Percentiles rank a stretch among this genome's conserved stretches.
Evolutionary conservation across 805 yeast species (phyloP).

Genomic region (Candida nonsorbophila): DNA sequence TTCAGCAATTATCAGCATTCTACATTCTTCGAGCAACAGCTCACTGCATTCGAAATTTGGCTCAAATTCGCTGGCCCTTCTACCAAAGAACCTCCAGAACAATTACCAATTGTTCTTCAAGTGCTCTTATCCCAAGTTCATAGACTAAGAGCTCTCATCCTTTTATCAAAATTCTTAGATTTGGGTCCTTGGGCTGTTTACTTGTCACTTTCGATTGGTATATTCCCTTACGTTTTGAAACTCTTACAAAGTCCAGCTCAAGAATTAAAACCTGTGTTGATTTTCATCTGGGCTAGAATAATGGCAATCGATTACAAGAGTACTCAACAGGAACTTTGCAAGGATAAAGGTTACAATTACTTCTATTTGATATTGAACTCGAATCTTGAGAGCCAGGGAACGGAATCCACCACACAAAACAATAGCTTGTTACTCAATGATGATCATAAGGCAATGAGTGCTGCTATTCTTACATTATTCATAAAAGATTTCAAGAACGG

Average conservation of each 20-base stretch:
- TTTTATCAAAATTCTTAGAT: constrained; percentile 82
- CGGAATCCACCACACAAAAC: constrained; percentile 18
- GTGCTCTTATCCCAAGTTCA: constrained; percentile 92
- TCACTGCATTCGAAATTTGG: constrained; percentile 97
- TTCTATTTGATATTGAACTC: constrained; percentile 72
- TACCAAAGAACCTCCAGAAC: constrained; percentile 86
- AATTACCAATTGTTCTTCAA: constrained; percentile 88
- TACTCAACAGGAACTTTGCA: constrained; percentile 87
- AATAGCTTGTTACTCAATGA: constrained; percentile 46
- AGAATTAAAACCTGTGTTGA: constrained; percentile 87
- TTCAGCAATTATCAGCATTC: constrained; percentile 70
- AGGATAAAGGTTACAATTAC: constrained; percentile 86
- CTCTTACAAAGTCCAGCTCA: constrained; percentile 92
- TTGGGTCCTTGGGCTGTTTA: constrained; percentile 98
- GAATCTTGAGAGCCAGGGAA: constrained; percentile 26
- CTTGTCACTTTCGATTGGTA: constrained; percentile 86
- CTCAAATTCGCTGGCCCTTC: constrained; percentile 79
- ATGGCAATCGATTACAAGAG: constrained; percentile 91
- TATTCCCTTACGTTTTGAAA: constrained; percentile 90
- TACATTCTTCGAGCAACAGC: constrained; percentile 90
- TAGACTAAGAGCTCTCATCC: constrained; percentile 78
- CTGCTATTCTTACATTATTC: constrained; percentile 81
- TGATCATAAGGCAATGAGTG: constrained; percentile 94
- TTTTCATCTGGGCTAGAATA: constrained; percentile 95
- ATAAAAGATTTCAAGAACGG: constrained; percentile 76